Evolutionary conservation across 1,284 basidiomycete genomes (phyloP), one percentile per base, ranked within the genome.

Genomic region (Ustilago trichophora): DNA sequence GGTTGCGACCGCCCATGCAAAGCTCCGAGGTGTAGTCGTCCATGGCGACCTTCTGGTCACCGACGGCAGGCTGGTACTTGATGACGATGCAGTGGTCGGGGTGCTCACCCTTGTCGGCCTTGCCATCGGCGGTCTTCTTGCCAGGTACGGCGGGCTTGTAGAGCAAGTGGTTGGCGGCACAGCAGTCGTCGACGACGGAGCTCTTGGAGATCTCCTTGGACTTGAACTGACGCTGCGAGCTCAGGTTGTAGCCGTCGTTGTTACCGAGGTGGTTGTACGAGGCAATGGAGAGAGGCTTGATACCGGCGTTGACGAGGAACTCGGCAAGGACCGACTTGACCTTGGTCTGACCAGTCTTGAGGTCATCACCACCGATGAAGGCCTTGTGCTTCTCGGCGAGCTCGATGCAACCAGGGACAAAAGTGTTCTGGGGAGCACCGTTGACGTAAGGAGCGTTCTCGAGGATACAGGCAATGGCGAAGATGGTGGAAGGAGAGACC

Each of bases 211-310:
- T 83, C 76, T 98, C 95, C 89, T 98, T 98, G 86, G 89, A 91
- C 86, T 90, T 91, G 89, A 98, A 98, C 85, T 98, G 94, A 67
- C 83, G 93, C 53, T 75, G 91, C n/a, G 92, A 90, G 58, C 88
- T 90, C 79, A 98, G 85, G 85, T 97, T 96, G 84, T 89, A 89
- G 26, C 93, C 94, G 81, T 97, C 94, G 83, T 98, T 98, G 87
- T 98, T 98, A 34, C 96, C 95, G 48, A 98, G 88, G 83, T 98
- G 95, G 87, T 98, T 98, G 87, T 98, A 98, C 26, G 91, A 93
- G 22, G 93, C 90, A 76, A 98, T 96, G 59, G 91, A 92, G 81
- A 96, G 88, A 25, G 94, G 94, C 86, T 98, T 98, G 87, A 98
- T 98, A 73, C 95, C 95, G 9, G 94, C 93, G 83, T 98, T 97